Percentiles rank a stretch among this genome's conserved stretches.
phyloP scores from a whole-genome alignment of 1,284 basidiomycete genomes.

The Schizophyllum commune region DNA sequence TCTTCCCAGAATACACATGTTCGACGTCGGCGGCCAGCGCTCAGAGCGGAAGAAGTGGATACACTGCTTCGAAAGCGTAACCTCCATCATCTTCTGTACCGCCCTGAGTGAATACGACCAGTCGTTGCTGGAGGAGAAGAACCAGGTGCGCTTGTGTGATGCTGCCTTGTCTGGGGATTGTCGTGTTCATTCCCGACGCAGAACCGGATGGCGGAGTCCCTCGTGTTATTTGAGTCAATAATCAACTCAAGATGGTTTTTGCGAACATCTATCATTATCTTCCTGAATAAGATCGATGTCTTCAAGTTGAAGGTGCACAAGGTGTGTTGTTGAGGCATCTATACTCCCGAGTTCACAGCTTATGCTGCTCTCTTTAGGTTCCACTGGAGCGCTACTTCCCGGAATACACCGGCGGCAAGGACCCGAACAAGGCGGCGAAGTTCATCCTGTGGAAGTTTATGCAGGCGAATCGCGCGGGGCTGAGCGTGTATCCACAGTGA shows the following conservation, averaged over 20 bases:
- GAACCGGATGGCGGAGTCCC: constrained; percentile 94
- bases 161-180: background rate
- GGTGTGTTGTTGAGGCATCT: constrained; percentile 27
- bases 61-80: constrained; percentile 91
- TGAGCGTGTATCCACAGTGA: constrained; percentile 91
- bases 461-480: constrained; percentile 83
- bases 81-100: constrained; percentile 93
- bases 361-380: too few relatives aligned
- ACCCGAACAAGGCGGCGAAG: constrained; percentile 97
- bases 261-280: constrained; percentile 87
- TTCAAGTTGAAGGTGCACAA: constrained; percentile 93
- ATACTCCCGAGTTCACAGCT: too few relatives aligned
- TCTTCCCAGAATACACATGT: constrained; percentile 77
- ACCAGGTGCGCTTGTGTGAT: constrained; percentile 46
- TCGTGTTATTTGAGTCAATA: constrained; percentile 91
- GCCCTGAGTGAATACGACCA: constrained; percentile 95
- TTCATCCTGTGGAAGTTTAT: constrained; percentile 98
- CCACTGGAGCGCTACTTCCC: constrained; percentile 89
- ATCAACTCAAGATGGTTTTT: constrained; percentile 99
- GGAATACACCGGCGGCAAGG: constrained; percentile 89
- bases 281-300: constrained; percentile 94
- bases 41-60: constrained; percentile 96
- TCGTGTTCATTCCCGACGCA: constrained; percentile 21
- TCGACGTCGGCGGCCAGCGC: constrained; percentile 90
- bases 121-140: constrained; percentile 72